Percentiles rank a stretch among this genome's conserved stretches.
These are phyloP conservation scores for Suhomyces vadensis DNA, from an alignment of 805 yeast species.

Conservation along the genomic window DNA sequence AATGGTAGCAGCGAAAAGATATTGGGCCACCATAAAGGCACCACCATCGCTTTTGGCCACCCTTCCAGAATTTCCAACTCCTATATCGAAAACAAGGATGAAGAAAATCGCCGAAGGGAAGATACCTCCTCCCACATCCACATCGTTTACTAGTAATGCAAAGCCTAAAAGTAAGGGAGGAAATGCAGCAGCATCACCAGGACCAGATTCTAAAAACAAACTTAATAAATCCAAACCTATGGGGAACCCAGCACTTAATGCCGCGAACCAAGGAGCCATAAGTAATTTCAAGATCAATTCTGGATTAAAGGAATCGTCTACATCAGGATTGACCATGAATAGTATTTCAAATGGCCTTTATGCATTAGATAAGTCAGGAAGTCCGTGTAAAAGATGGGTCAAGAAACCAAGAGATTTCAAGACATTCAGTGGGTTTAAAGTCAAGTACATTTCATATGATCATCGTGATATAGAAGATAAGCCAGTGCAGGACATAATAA, in stretches of 20 bases:
- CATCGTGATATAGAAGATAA: slow-evolving; percentile 20
- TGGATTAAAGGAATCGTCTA: slow-evolving; percentile 42
- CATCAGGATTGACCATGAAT: slow-evolving; percentile 43
- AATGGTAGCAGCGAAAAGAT: slow-evolving; percentile 40
- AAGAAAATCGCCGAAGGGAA: slow-evolving; percentile 33
- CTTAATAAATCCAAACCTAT: slow-evolving; percentile 4
- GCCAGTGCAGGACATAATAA: slow-evolving; percentile 1
- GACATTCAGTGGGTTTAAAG: slow-evolving; percentile 46
- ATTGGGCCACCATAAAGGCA: slow-evolving; percentile 34
- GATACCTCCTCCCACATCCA: slow-evolving; percentile 10
- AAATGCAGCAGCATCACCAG: slow-evolving; percentile 26
- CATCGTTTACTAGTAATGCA: slow-evolving; percentile 13
- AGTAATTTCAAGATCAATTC: slow-evolving; percentile 34
- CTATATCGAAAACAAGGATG: slow-evolving; percentile 31
- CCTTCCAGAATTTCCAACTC: slow-evolving; percentile 37
- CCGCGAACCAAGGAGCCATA: slow-evolving; percentile 9
- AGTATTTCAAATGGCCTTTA: slow-evolving; percentile 26
- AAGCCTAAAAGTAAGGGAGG: slow-evolving; percentile 13
- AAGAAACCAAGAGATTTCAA: slow-evolving; percentile 37
- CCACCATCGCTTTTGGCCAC: slow-evolving; percentile 31
- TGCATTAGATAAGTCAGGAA: slow-evolving; percentile 37
- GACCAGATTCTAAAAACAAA: slow-evolving; percentile 18
- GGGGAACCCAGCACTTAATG: slow-evolving; percentile 7
- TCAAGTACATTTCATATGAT: slow-evolving; percentile 27
- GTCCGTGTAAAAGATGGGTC: slow-evolving; percentile 35